Base-by-base conservation (phyloP, 2,329 filamentous ascomycete genomes). In the Penicillium oxalicum region DNA sequence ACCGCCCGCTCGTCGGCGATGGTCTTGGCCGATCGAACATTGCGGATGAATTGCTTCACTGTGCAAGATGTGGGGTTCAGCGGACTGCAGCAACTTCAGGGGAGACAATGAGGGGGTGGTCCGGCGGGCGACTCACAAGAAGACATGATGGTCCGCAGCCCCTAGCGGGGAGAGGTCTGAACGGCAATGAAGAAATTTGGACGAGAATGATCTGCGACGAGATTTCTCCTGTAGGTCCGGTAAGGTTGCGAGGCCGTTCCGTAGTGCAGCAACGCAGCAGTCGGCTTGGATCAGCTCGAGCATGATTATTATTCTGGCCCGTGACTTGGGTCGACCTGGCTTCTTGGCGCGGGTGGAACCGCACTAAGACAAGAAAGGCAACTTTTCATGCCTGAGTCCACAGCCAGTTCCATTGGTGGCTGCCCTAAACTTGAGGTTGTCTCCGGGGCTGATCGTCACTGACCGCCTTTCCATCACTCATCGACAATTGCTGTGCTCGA, bases 11-110 rank as follows among this genome's bases (percentile, higher is more conserved):
- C 93, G 74, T 98, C 93, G 69, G 94, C 94, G 68, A 98, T 96
- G 33, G 93, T 98, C 77, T 98, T 98, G 52, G 93, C 90, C 53
- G 93, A 91, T 70, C 93, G 89, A 68, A 98, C 93, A 74, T 96
- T 97, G 69, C 93, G 91, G 73, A 98, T 98, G 75, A 98, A 98
- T 76, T 97, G 93, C 77, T 98, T 98, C 70, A 98, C 93, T 97
- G 67, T 45, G 49, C 33, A 12, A 24, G 27, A 44, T 38, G 40
- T 33, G 36, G 47, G 46, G 35, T 45, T 56, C 52, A 58, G 52
- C 34, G 26, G 44, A 41, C 36, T 44, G 40, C 33, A 40, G 44
- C 46, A 52, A 37, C 47, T 44, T 60, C 58, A 60, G 58, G 58
- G 58, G 58, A 59, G 57, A 49, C 32, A 35, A 28, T 45, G 56